These are phyloP conservation scores for Litsea cubeba DNA, from an alignment of 164 flowering plant species.

Conservation along the genomic window DNA sequence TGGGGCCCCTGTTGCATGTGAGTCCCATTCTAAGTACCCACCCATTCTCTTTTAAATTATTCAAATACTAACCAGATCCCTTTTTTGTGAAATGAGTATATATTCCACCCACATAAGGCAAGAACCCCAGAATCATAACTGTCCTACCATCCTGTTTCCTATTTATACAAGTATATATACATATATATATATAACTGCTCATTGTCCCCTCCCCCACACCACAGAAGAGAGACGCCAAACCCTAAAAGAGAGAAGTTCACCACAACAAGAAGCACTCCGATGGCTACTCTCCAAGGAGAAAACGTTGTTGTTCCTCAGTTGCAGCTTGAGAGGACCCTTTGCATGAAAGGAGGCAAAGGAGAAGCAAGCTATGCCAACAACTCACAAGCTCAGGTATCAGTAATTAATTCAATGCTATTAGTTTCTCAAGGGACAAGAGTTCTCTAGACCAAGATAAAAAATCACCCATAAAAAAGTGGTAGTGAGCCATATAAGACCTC, in stretches of 20 bases:
- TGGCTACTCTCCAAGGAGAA: slow-evolving; percentile 43
- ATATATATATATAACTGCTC: not conserved
- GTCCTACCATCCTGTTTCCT: not conserved
- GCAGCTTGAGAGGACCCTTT: slow-evolving; percentile 65
- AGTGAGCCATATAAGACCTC: too few species aligned
- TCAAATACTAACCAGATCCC: not conserved
- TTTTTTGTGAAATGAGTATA: not conserved
- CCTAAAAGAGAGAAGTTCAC: not conserved
- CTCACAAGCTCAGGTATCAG: slow-evolving; percentile 80
- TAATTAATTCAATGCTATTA: not conserved
- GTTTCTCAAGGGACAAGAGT: too few species aligned
- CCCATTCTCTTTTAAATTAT: not conserved
- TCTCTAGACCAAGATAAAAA: too few species aligned
- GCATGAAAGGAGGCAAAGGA: slow-evolving; percentile 93
- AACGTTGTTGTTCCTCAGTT: slow-evolving; percentile 50
- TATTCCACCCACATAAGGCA: not conserved
- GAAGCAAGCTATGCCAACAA: slow-evolving; percentile 79
- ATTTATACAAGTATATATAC: not conserved
- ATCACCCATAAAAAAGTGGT: too few species aligned
- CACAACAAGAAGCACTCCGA: not conserved
- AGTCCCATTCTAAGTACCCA: not conserved
- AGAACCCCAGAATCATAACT: not conserved
- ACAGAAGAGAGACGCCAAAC: not conserved
- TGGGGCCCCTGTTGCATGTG: slow-evolving; percentile 4
- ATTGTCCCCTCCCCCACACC: not conserved